A percentile compares a stretch with the other conserved stretches of the same genome.
These are phyloP conservation scores for Gracilariopsis chorda DNA, from an alignment of 23 red algal species.

Conservation along the genomic window DNA sequence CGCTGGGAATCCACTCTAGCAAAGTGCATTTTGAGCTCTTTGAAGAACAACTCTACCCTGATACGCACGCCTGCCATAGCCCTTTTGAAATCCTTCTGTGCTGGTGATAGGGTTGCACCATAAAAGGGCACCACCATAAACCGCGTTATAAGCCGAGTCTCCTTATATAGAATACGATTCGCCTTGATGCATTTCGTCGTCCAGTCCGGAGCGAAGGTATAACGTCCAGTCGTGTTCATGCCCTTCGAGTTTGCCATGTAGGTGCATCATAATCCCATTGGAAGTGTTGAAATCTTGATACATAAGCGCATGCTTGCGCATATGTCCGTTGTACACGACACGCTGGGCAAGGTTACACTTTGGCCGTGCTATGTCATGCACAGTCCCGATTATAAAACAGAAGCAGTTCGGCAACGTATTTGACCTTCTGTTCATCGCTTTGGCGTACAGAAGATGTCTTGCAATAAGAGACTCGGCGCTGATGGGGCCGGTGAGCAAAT, in stretches of 20 bases:
- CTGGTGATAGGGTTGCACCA: neutral
- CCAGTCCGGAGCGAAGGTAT: neutral
- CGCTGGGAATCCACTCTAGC: neutral
- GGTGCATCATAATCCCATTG: neutral
- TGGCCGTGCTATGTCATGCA: no score
- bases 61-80: neutral
- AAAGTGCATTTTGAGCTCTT: neutral
- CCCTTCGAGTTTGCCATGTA: neutral
- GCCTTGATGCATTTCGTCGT: neutral
- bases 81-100: neutral
- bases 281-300: neutral
- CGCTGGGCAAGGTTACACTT: neutral
- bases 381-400: no score
- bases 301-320: neutral
- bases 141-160: neutral
- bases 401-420: no score
- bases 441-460: no score
- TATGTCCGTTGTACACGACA: neutral
- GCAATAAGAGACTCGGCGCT: no score
- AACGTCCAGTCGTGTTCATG: neutral
- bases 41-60: neutral
- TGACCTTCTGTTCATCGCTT: no score
- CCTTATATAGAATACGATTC: neutral
- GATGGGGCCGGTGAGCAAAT: no score
- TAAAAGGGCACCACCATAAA: neutral